phyloP scores from a whole-genome alignment of 2,329 filamentous ascomycete species.

The Lachnellula occidentalis region DNA sequence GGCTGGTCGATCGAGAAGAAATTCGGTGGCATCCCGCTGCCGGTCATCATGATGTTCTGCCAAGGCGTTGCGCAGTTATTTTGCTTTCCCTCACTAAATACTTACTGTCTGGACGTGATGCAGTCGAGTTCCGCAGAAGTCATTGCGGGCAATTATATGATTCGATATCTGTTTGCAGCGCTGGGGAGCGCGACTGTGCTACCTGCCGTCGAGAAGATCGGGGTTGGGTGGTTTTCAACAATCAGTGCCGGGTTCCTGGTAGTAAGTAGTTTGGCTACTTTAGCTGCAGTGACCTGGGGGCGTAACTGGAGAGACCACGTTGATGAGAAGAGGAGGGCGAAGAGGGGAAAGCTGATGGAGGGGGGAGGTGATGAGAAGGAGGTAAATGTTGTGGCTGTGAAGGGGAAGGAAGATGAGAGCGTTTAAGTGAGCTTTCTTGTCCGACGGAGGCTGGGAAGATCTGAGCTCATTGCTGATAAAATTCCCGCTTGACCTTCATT shows the following conservation, averaged over 20 bases:
- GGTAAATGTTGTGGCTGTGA: conserved; percentile 1
- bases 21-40: conserved; percentile 51
- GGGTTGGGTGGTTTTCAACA: conserved; percentile 77
- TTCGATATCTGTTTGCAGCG: conserved; percentile 70
- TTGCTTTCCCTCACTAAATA: conserved; percentile 70
- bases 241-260: conserved; percentile 56
- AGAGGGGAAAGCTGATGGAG: conserved; percentile 24
- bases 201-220: conserved; percentile 67
- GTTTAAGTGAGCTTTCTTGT: conserved; percentile 3
- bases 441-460: neutral
- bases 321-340: conserved; percentile 42
- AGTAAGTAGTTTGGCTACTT: conserved; percentile 20
- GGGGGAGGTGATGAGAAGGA: neutral
- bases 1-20: conserved; percentile 53
- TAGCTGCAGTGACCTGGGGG: conserved; percentile 25
- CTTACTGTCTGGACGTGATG: conserved; percentile 81
- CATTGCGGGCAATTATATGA: conserved; percentile 73
- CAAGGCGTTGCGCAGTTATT: conserved; percentile 72
- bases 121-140: conserved; percentile 65
- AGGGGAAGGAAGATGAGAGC: conserved; percentile 12
- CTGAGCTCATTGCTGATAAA: too few relatives aligned
- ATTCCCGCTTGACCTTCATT: too few relatives aligned
- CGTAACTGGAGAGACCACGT: conserved; percentile 39
- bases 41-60: conserved; percentile 67
- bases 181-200: conserved; percentile 65